These are phyloP conservation scores for Oleoguttula mirabilis DNA, from an alignment of 495 filamentous ascomycete genomes.

Conservation along the genomic window DNA sequence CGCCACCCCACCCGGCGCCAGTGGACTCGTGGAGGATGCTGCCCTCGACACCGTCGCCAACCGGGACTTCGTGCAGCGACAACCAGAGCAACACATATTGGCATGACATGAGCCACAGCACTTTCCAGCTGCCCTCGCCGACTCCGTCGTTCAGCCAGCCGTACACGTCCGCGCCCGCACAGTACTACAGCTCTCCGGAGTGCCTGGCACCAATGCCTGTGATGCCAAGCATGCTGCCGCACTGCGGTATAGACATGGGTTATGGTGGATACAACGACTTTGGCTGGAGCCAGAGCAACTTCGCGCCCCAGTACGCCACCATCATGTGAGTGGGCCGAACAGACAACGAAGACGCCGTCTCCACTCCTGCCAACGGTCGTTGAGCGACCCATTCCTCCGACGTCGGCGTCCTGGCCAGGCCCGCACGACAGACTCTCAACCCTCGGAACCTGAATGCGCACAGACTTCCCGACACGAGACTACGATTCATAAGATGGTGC, in stretches of 20 bases:
- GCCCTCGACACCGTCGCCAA: slow-evolving; percentile 62
- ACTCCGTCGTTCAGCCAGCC: slow-evolving; percentile 71
- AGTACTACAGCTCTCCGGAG: slow-evolving; percentile 57
- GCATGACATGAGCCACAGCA: slow-evolving; percentile 63
- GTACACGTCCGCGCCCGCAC: slow-evolving; percentile 44
- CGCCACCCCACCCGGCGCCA: slow-evolving; percentile 48
- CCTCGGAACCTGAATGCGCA: no score
- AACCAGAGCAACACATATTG: slow-evolving; percentile 67
- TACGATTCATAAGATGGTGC: slow-evolving; percentile 4
- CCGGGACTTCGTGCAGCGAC: slow-evolving; percentile 53
- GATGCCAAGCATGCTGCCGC: slow-evolving; percentile 83
- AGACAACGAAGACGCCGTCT: not conserved
- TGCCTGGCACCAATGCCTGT: slow-evolving; percentile 48
- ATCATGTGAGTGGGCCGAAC: slow-evolving; percentile 31
- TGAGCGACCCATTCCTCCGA: slow-evolving; percentile 6
- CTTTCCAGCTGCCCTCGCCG: slow-evolving; percentile 53
- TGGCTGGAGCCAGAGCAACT: slow-evolving; percentile 59
- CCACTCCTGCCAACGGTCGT: slow-evolving; percentile 5
- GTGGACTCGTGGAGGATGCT: slow-evolving; percentile 91
- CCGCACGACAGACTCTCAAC: no score
- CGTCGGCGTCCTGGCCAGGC: slow-evolving; percentile 19
- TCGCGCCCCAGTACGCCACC: slow-evolving; percentile 47
- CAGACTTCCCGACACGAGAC: slow-evolving; percentile 11
- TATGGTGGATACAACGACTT: slow-evolving; percentile 67
- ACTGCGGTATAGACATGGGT: slow-evolving; percentile 59